A percentile compares a stretch with the other conserved stretches of the same genome.
These are phyloP conservation scores for Citrus trifoliata DNA, from an alignment of 345 rosid species.

Conservation along the genomic window DNA sequence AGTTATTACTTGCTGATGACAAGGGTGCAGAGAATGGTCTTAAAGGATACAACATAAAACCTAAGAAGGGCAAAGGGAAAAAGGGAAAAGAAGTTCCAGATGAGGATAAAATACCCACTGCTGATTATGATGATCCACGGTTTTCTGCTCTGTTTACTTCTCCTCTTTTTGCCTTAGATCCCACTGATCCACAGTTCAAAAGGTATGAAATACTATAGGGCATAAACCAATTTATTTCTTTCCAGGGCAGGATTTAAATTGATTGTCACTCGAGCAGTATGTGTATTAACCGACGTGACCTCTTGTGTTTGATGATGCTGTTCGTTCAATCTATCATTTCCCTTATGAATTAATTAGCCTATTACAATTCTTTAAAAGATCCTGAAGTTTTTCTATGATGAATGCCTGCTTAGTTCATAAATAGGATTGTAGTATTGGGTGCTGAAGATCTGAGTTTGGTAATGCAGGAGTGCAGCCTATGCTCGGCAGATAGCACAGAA, in stretches of 20 bases:
- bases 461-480: slow-evolving; percentile 82
- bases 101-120: slow-evolving; percentile 65
- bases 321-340: not conserved
- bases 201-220: slow-evolving; percentile 36
- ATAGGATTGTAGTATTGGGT: not conserved
- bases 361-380: not conserved
- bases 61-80: slow-evolving; percentile 55
- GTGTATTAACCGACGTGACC: not conserved
- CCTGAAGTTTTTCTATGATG: not conserved
- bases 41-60: slow-evolving; percentile 84
- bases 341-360: not conserved
- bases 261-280: not conserved
- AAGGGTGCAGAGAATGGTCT: slow-evolving; percentile 47
- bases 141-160: slow-evolving; percentile 58
- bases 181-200: slow-evolving; percentile 94
- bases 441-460: slow-evolving; percentile 10
- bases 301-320: not conserved
- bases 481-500: slow-evolving; percentile 58
- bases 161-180: slow-evolving; percentile 77
- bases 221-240: not conserved
- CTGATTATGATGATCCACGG: slow-evolving; percentile 59
- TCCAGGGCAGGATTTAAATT: not conserved
- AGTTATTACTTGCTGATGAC: slow-evolving; percentile 78
- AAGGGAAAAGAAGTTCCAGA: slow-evolving; percentile 43
- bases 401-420: slow-evolving; percentile 7